Conservation (phyloP, 805 yeast genomes). For the Metschnikowia noctiluminum region DNA sequence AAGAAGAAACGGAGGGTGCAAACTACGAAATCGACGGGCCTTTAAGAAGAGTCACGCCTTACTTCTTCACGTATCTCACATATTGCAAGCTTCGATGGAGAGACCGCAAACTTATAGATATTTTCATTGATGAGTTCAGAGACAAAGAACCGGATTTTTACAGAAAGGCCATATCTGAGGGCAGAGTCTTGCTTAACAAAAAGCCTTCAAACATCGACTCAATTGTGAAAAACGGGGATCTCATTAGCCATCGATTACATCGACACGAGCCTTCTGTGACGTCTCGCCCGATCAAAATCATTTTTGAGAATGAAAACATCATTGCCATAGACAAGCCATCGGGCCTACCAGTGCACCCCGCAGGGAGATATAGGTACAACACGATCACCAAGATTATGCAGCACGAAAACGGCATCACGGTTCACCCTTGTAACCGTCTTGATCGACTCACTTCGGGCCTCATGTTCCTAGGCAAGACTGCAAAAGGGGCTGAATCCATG, state of each 20-base stretch:
- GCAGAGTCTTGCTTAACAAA: conserved; percentile 73
- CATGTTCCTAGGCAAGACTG: conserved; percentile 84
- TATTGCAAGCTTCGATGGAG: conserved; percentile 92
- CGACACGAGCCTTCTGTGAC: conserved; percentile 88
- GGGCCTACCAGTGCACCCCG: conserved; percentile 94
- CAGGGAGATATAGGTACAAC: conserved; percentile 76
- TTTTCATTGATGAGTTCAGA: conserved; percentile 81
- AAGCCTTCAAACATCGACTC: conserved; percentile 61
- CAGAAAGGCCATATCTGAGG: conserved; percentile 44
- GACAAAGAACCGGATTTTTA: conserved; percentile 72
- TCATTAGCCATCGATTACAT: conserved; percentile 74
- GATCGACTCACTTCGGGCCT: conserved; percentile 91
- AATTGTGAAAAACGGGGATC: conserved; percentile 74
- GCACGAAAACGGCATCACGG: conserved; percentile 60
- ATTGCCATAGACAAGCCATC: conserved; percentile 90
- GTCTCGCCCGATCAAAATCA: conserved; percentile 56
- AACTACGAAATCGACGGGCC: conserved; percentile 55
- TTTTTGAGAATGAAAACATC: conserved; percentile 69
- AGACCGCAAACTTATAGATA: conserved; percentile 72
- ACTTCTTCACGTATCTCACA: conserved; percentile 84
- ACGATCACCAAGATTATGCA: conserved; percentile 76
- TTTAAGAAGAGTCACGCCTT: conserved; percentile 75
- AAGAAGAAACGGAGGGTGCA: conserved; percentile 59
- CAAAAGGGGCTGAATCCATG: conserved; percentile 73
- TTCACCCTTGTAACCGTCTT: conserved; percentile 80